Evolutionary conservation across 768 basidiomycete species (phyloP), one percentile per base, ranked within the genome.

Genomic region (Podaxis sp.): DNA sequence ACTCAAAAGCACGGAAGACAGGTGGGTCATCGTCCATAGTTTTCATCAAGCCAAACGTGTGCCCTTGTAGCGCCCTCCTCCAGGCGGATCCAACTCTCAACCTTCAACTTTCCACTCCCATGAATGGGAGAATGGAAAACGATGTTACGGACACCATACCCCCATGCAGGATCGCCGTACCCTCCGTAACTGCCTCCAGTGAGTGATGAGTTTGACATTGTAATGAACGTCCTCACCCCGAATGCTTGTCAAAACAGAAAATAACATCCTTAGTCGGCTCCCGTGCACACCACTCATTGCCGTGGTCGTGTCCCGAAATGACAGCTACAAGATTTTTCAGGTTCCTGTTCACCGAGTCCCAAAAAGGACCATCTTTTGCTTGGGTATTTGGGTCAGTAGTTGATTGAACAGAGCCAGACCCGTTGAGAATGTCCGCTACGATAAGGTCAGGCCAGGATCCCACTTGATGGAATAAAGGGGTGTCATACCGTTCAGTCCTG

Each of bases 181-280:
- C 88, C 88, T 6, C 89, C 89, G 59, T 90, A 89, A n/a, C 87
- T 89, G 55, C n/a, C n/a, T 38, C 46, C 2, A n/a, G 2, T 40
- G 22, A 43, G 52, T n/a, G 38, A 29, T 12, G 4, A 40, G 1
- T 55, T 55, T 24, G 22, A 25, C 52, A 58, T 9, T 2, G 8
- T 25, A 12, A 13, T 6, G 22, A 17, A 2, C 12, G 38, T 62
- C 3, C 76, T 12, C 66, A 89, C 85, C 89, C 90, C 1, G 88
- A 87, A 69, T 91, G 90, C 70, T 91, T 91, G 68, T 82, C 80
- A 65, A 91, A 93, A 70, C 90, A 93, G 71, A 91, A 90, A 0
- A 89, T 81, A 8, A 88, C 80, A 43, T 83, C 74, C 64, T 85
- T 84, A 3, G 78, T 79, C 1, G 81, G 80, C 63, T 90, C 87